These are phyloP conservation scores for Anisodus acutangulus DNA, from an alignment of 257 asterid species.

Conservation along the genomic window DNA sequence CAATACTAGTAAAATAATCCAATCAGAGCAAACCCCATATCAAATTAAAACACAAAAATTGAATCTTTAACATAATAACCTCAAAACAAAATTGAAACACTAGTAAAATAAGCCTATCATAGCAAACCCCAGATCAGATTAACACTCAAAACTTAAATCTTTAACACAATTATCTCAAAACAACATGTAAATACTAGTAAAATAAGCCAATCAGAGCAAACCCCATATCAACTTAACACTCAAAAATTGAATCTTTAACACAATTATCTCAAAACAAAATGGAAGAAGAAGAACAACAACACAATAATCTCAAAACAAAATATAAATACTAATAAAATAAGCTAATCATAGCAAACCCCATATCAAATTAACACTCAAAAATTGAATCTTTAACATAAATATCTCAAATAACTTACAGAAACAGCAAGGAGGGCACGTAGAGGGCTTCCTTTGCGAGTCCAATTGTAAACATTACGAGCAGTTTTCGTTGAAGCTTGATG, in stretches of 20 bases:
- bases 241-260: background rate
- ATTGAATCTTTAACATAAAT: background rate
- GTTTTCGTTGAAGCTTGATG: constrained; percentile 64
- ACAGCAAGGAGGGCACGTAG: constrained; percentile 73
- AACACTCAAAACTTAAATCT: too few relatives aligned
- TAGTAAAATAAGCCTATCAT: too few relatives aligned
- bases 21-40: background rate
- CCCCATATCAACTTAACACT: background rate
- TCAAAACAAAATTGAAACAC: background rate
- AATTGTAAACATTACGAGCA: constrained; percentile 49
- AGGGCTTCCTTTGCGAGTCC: constrained; percentile 79
- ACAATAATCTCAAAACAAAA: background rate
- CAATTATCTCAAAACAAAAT: too few relatives aligned
- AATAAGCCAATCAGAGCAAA: background rate
- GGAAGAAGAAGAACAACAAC: too few relatives aligned
- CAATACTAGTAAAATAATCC: background rate
- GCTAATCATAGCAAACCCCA: constrained; percentile 15
- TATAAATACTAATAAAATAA: background rate
- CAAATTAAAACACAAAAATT: background rate
- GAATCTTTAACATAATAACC: background rate
- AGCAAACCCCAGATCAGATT: too few relatives aligned
- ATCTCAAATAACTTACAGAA: constrained; percentile 54
- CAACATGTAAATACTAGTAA: background rate
- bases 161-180: too few relatives aligned
- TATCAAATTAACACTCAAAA: background rate